phyloP scores from a whole-genome alignment of 1,284 basidiomycete genomes.

The Naganishia sp. region DNA sequence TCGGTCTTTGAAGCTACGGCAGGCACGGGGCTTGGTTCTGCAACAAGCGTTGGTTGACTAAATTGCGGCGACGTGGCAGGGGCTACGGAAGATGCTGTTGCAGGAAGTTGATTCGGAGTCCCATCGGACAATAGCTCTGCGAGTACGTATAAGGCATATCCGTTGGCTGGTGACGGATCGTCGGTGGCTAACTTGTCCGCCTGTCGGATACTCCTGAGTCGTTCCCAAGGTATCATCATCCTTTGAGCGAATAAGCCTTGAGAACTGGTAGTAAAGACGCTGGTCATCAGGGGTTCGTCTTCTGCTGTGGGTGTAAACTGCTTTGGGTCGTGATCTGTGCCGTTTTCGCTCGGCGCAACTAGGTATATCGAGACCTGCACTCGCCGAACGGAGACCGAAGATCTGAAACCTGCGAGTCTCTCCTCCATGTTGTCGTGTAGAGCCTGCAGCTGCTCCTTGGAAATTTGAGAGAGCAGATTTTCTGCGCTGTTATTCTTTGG shows the following conservation, averaged over 20 bases:
- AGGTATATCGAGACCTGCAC: conserved; percentile 43
- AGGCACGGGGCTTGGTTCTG: conserved; percentile 13
- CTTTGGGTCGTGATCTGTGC: not conserved
- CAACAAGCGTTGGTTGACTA: not conserved
- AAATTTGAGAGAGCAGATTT: conserved; percentile 44
- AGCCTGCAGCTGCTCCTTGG: conserved; percentile 55
- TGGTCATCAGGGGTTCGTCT: conserved; percentile 58
- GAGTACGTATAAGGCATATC: conserved; percentile 54
- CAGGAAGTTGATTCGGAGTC: conserved; percentile 43
- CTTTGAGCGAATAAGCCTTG: conserved; percentile 72
- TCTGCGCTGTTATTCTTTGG: conserved; percentile 29
- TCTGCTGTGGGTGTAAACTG: conserved; percentile 24
- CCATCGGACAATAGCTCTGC: conserved; percentile 35
- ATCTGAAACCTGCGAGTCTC: conserved; percentile 71
- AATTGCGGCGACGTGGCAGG: conserved; percentile 17
- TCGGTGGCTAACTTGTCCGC: conserved; percentile 60
- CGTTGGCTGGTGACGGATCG: not conserved
- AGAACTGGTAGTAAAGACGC: conserved; percentile 61
- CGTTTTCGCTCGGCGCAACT: conserved; percentile 24
- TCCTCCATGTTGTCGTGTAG: conserved; percentile 71
- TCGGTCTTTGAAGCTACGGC: conserved; percentile 19
- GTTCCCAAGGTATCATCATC: conserved; percentile 67
- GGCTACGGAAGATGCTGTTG: conserved; percentile 35
- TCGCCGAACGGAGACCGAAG: conserved; percentile 42
- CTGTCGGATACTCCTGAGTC: conserved; percentile 61